Evolutionary conservation across 1,284 basidiomycete species (phyloP).

Genomic region (Papiliotrema nemorosa): DNA sequence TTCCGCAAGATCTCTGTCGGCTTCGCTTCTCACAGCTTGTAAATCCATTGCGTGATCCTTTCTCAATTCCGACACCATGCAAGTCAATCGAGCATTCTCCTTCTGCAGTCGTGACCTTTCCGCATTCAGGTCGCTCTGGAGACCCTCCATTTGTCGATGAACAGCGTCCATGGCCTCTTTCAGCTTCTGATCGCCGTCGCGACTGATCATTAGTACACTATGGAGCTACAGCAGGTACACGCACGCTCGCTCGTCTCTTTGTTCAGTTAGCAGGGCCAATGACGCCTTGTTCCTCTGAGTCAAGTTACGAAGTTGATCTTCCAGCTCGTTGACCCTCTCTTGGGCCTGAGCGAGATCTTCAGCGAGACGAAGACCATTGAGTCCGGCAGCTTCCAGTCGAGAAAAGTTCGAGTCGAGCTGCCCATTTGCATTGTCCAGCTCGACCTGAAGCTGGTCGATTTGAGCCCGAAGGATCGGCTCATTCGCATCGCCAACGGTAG

Average conservation of each 20-base stretch:
- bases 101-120: conserved; percentile 30
- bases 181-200: conserved; percentile 22
- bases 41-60: conserved; percentile 4
- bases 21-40: neutral
- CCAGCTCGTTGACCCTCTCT: conserved; percentile 41
- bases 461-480: conserved; percentile 46
- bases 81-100: conserved; percentile 30
- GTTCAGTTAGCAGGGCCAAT: conserved; percentile 22
- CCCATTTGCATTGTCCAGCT: conserved; percentile 48
- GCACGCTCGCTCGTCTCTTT: conserved; percentile 17
- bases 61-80: conserved; percentile 22
- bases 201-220: conserved; percentile 5
- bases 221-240: too few species aligned
- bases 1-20: neutral
- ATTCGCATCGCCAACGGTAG: conserved; percentile 38
- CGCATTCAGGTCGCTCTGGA: conserved; percentile 23
- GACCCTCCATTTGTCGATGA: conserved; percentile 28
- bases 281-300: conserved; percentile 27
- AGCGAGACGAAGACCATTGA: conserved; percentile 46
- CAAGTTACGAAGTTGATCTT: conserved; percentile 38
- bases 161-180: conserved; percentile 27
- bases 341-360: conserved; percentile 47
- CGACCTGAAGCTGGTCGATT: conserved; percentile 48
- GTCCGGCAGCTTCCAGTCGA: conserved; percentile 49
- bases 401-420: conserved; percentile 52